Conservation (phyloP, 164 flowering plant species). For the Malania oleifera region DNA sequence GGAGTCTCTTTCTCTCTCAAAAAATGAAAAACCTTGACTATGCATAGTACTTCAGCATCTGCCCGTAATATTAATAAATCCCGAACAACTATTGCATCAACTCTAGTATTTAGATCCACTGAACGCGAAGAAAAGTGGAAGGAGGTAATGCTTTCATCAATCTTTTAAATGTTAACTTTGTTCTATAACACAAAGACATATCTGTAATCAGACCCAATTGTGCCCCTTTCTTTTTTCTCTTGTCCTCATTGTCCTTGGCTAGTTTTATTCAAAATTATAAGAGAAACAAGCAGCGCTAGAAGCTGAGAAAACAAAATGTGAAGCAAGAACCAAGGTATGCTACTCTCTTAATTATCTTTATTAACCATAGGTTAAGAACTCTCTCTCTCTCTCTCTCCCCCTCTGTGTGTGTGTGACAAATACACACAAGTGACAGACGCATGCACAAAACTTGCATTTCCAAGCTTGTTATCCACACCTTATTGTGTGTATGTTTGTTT, state of each 20-base stretch:
- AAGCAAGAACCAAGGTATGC: slow-evolving; percentile 56
- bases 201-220: not conserved
- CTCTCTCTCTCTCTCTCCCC: too few relatives aligned
- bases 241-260: not conserved
- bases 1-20: too few relatives aligned
- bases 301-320: slow-evolving; percentile 54
- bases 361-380: not conserved
- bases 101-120: slow-evolving; percentile 40
- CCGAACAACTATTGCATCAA: slow-evolving; percentile 33
- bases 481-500: not conserved
- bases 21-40: slow-evolving; percentile 26
- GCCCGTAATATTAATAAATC: slow-evolving; percentile 18
- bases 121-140: slow-evolving; percentile 55
- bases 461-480: too few relatives aligned
- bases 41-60: slow-evolving; percentile 33
- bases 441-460: not conserved
- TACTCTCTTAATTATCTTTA: not conserved
- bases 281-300: slow-evolving; percentile 61
- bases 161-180: not conserved
- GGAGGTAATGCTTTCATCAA: slow-evolving; percentile 35
- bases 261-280: slow-evolving; percentile 63
- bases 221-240: not conserved
- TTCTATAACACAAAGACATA: not conserved
- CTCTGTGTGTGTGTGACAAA: too few relatives aligned
- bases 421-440: not conserved